A percentile compares a stretch with the other conserved stretches of the same genome.
These are phyloP conservation scores for Kitagawia praeruptora DNA, from an alignment of 129 eudicot genomes.

Conservation along the genomic window DNA sequence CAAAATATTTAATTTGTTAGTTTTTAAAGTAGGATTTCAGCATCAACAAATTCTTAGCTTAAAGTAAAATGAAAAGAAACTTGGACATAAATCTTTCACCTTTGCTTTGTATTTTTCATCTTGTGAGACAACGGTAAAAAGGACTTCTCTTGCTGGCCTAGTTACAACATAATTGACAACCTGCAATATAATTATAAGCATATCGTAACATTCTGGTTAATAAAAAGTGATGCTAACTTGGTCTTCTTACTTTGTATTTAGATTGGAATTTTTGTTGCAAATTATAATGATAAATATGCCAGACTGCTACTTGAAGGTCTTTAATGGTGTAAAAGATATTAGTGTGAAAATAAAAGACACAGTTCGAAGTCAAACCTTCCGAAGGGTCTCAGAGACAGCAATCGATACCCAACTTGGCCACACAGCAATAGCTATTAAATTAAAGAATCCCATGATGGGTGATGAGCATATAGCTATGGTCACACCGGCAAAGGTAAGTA, in stretches of 20 bases:
- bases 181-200: constrained; percentile 28
- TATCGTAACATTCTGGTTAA: not conserved
- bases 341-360: not conserved
- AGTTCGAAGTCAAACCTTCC: constrained; percentile 53
- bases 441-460: constrained; percentile 53
- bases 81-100: constrained; percentile 30
- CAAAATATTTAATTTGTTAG: not conserved
- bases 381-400: constrained; percentile 69
- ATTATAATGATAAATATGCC: not conserved
- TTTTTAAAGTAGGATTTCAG: not conserved
- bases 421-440: constrained; percentile 68
- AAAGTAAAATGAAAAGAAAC: not conserved
- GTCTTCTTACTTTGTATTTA: not conserved
- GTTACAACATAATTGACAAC: constrained; percentile 84
- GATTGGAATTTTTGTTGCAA: not conserved
- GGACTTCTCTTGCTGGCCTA: constrained; percentile 89
- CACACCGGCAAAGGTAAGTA: constrained; percentile 78
- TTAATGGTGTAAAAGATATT: not conserved
- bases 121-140: constrained; percentile 86
- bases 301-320: not conserved
- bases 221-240: not conserved
- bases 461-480: constrained; percentile 73
- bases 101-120: constrained; percentile 98
- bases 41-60: not conserved
- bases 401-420: constrained; percentile 79